A percentile compares a stretch with the other conserved stretches of the same genome.
Evolutionary conservation across 1,284 basidiomycete genomes (phyloP).

Genomic region (Butyriboletus pseudospeciosus): DNA sequence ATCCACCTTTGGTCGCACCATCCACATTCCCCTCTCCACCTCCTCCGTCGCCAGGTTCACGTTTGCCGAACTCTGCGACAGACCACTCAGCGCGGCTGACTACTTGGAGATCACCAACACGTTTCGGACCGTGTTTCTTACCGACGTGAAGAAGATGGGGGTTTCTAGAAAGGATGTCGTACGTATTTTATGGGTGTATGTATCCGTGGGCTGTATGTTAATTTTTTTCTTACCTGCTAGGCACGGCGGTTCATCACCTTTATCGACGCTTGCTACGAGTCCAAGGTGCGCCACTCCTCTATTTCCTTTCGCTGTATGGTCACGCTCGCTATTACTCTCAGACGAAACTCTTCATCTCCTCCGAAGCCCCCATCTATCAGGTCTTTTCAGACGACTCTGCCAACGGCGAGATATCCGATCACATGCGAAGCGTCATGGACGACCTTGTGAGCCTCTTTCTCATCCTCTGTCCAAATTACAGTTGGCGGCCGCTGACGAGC

Average conservation of each 20-base stretch:
- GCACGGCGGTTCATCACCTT: conserved; percentile 97
- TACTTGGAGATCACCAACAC: conserved; percentile 90
- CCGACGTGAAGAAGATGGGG: conserved; percentile 86
- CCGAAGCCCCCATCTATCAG: conserved; percentile 83
- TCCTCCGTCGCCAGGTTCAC: conserved; percentile 79
- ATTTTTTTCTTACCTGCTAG: conserved; percentile 33
- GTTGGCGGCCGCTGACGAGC: not conserved
- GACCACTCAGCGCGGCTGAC: conserved; percentile 89
- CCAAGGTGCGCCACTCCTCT: conserved; percentile 49
- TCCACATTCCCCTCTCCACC: conserved; percentile 78
- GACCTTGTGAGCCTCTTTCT: conserved; percentile 58
- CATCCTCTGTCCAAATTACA: not conserved
- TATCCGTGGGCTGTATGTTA: not conserved
- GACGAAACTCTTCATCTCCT: conserved; percentile 87
- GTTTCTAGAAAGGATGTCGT: conserved; percentile 86
- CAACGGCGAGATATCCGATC: conserved; percentile 56
- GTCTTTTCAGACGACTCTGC: conserved; percentile 77
- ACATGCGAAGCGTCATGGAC: conserved; percentile 87
- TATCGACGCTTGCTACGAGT: conserved; percentile 94
- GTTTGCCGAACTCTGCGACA: conserved; percentile 86
- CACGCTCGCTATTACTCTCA: conserved; percentile 27
- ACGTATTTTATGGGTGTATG: not conserved
- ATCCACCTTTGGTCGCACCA: conserved; percentile 83
- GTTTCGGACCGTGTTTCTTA: conserved; percentile 86
- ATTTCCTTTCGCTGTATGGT: not conserved